Conservation (phyloP, 1,284 basidiomycete species). For the Omphalotus olearius region DNA sequence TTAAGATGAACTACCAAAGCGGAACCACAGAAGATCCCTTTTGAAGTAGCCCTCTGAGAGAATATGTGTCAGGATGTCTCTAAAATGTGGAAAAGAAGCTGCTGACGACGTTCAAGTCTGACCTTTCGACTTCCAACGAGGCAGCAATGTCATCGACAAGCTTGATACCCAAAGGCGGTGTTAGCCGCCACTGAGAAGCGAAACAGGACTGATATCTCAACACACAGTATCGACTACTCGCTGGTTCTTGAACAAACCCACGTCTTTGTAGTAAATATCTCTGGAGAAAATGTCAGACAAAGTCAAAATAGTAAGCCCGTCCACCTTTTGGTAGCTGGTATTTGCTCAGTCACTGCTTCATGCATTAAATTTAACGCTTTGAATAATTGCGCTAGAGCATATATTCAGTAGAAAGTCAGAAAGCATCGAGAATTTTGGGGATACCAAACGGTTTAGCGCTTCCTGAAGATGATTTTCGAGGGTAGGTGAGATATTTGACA, state of each 20-base stretch:
- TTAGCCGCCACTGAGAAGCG: constrained; percentile 5
- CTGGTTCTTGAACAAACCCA: constrained; percentile 72
- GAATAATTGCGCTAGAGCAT: constrained; percentile 15
- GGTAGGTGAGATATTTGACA: constrained; percentile 12
- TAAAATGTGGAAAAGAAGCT: not conserved
- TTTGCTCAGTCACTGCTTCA: constrained; percentile 15
- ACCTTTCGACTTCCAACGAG: constrained; percentile 68
- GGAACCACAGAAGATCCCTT: constrained; percentile 78
- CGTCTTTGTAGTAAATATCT: constrained; percentile 86
- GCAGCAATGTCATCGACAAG: constrained; percentile 86
- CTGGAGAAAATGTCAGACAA: constrained; percentile 32
- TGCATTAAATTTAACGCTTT: constrained; percentile 15
- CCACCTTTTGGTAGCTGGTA: constrained; percentile 17
- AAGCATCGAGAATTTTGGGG: not conserved
- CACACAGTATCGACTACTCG: constrained; percentile 68
- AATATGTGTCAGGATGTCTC: constrained; percentile 9
- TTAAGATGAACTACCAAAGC: constrained; percentile 53
- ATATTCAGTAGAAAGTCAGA: not conserved
- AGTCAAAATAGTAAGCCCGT: not conserved
- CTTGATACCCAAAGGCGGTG: constrained; percentile 34
- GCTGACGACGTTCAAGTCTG: constrained; percentile 76
- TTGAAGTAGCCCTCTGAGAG: constrained; percentile 77
- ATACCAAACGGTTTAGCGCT: constrained; percentile 14
- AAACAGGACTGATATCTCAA: not conserved
- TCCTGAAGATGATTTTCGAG: constrained; percentile 10